Evolutionary conservation across 331 rosid genomes (phyloP), one percentile per base, ranked within the genome.

Genomic region (Rhamnella rubrinervis): DNA sequence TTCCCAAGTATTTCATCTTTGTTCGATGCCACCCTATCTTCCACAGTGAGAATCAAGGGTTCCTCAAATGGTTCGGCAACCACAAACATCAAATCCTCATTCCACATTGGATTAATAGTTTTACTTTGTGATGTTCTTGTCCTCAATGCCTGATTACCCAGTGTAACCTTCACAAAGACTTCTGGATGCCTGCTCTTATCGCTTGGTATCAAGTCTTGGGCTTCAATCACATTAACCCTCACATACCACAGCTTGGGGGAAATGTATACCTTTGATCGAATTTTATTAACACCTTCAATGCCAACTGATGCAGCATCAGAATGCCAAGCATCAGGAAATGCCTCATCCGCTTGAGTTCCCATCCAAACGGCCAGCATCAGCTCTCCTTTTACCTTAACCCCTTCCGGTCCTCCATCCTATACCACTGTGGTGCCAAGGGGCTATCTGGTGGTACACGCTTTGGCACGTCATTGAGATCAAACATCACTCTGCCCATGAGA

Each of bases 281-380:
- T 83, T 62, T 65, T 79, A 8, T 65, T 50, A 31, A 83, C 79
- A 66, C 80, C 75, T 18, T 83, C 87, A 0, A 79, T 69, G 25
- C 82, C 77, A 52, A 83, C 75, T 7, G 87, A 7, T 13, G 80
- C 87, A 65, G 87, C 87, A 67, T 83, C 87, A 4, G 87, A 83
- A 66, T 79, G 87, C 87, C 87, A 83, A 5, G 87, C 82, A 35
- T 83, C 82, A 8, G 86, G 78, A 75, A 82, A 82, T 0, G 86
- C 80, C 74, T 82, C 86, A 31, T 82, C 86, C n/a, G 87, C 87
- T 71, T 83, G 87, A 66, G 87, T 83, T 71, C 87, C 87, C 84
- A 83, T 83, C 87, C 87, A 83, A 41, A 83, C 80, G 41, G 87
- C 87, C 65, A 83, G 55, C 87, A 83, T 83, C 61, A 83, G 47